Percentiles rank a stretch among this genome's conserved stretches.
These are phyloP conservation scores for Xeromyces bisporus DNA, from an alignment of 495 filamentous ascomycete species.

Conservation along the genomic window DNA sequence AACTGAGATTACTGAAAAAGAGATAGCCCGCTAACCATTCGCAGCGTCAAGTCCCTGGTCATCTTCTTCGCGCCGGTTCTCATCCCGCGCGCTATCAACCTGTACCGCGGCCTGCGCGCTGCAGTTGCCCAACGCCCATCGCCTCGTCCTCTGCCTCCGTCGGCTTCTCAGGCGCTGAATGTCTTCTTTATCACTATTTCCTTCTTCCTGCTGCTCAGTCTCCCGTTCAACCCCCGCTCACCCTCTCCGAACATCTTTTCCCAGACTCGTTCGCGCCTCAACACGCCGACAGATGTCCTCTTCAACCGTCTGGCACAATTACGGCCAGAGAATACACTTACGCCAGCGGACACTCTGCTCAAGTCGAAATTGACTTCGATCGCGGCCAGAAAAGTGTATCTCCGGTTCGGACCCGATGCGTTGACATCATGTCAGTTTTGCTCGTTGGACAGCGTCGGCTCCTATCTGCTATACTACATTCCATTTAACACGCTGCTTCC, in stretches of 20 bases:
- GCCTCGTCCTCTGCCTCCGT: conserved; percentile 28
- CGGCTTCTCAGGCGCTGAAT: conserved; percentile 34
- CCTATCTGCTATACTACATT: conserved; percentile 67
- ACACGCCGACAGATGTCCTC: conserved; percentile 69
- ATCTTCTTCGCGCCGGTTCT: conserved; percentile 78
- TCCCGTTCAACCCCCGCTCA: conserved; percentile 50
- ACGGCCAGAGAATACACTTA: conserved; percentile 38
- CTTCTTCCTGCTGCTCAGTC: conserved; percentile 41
- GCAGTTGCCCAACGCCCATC: conserved; percentile 39
- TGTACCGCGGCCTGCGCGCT: conserved; percentile 48
- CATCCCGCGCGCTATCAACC: conserved; percentile 51
- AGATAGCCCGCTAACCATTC: conserved; percentile 2
- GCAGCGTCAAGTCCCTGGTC: conserved; percentile 58
- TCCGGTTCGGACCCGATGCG: conserved; percentile 59
- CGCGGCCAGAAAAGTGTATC: conserved; percentile 62
- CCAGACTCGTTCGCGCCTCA: conserved; percentile 61
- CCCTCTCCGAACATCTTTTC: conserved; percentile 59
- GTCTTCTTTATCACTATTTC: conserved; percentile 41
- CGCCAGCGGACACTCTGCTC: conserved; percentile 43
- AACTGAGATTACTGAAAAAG: too few species aligned
- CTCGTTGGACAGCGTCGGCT: conserved; percentile 47
- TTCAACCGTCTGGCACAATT: conserved; percentile 57
- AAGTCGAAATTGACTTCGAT: conserved; percentile 48
- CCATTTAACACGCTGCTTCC: conserved; percentile 51
- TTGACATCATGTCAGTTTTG: conserved; percentile 69